Conservation (phyloP, 345 rosid species). For the Salix purpurea region DNA sequence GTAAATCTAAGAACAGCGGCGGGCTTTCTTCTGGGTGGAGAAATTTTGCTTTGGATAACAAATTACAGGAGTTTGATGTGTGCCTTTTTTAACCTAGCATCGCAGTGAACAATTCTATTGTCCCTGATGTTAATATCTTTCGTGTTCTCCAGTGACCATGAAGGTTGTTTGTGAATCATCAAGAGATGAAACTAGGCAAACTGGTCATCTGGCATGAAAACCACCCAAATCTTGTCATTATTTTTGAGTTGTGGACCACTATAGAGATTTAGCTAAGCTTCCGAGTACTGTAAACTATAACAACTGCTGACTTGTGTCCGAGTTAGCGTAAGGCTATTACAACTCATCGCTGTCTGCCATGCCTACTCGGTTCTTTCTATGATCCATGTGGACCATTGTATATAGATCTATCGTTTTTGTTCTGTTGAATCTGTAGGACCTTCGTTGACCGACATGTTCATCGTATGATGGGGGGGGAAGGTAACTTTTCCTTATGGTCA, state of each 20-base stretch:
- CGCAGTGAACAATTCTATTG: constrained; percentile 10
- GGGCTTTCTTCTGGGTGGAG: constrained; percentile 55
- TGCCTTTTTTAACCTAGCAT: constrained; percentile 39
- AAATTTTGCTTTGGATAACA: constrained; percentile 41
- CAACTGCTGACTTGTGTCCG: background rate
- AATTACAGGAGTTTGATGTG: constrained; percentile 43
- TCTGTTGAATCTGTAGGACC: background rate
- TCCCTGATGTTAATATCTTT: constrained; percentile 42
- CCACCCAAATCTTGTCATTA: background rate
- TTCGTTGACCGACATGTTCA: background rate
- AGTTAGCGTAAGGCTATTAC: background rate
- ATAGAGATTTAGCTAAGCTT: background rate
- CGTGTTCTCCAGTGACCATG: constrained; percentile 20
- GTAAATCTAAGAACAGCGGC: constrained; percentile 29
- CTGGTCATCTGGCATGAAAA: background rate
- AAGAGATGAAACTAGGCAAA: background rate
- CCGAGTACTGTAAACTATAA: background rate
- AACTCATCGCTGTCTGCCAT: background rate
- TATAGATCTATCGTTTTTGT: background rate
- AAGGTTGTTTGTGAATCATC: background rate
- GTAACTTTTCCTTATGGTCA: background rate
- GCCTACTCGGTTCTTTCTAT: background rate
- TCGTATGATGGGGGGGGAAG: background rate
- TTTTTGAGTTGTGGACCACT: background rate
- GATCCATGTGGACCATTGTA: background rate